A percentile compares a stretch with the other conserved stretches of the same genome.
phyloP scores from a whole-genome alignment of 1,139 yeast species.

The Blastobotrys apis region DNA sequence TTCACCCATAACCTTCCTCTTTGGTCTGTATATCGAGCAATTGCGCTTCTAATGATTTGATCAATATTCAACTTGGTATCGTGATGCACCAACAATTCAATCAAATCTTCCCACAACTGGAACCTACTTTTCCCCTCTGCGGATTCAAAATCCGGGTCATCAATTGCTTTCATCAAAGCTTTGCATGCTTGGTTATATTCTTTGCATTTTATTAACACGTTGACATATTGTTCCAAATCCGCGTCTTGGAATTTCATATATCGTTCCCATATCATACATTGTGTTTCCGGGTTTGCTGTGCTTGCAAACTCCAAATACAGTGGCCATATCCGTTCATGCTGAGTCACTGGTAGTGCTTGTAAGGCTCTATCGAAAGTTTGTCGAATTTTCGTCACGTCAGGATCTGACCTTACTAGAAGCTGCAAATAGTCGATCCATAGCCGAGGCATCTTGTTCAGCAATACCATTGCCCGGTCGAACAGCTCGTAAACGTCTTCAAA shows the following conservation, averaged over 20 bases:
- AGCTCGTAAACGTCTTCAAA: slow-evolving; percentile 39
- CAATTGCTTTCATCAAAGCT: slow-evolving; percentile 33
- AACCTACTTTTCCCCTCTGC: slow-evolving; percentile 39
- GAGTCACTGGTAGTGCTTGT: slow-evolving; percentile 45
- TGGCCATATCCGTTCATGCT: slow-evolving; percentile 62
- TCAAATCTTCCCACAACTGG: slow-evolving; percentile 46
- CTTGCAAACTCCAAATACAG: slow-evolving; percentile 51
- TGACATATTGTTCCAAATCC: slow-evolving; percentile 34
- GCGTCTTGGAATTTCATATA: slow-evolving; percentile 42
- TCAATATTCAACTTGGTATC: slow-evolving; percentile 34
- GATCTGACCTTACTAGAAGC: slow-evolving; percentile 40
- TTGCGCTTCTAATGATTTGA: slow-evolving; percentile 38
- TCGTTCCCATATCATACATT: slow-evolving; percentile 43
- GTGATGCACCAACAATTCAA: slow-evolving; percentile 42
- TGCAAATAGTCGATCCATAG: slow-evolving; percentile 56
- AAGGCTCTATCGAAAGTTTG: slow-evolving; percentile 52
- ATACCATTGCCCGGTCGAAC: slow-evolving; percentile 48
- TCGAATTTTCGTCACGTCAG: slow-evolving; percentile 45
- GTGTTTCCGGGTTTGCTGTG: slow-evolving; percentile 43
- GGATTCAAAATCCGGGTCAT: slow-evolving; percentile 35
- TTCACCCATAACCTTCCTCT: slow-evolving; percentile 47
- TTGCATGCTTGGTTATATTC: slow-evolving; percentile 28
- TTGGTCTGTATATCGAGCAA: slow-evolving; percentile 58
- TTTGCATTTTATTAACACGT: slow-evolving; percentile 27
- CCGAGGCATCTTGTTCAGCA: slow-evolving; percentile 44